Evolutionary conservation across 2,329 filamentous ascomycete species (phyloP), one percentile per base, ranked within the genome.

Genomic region (Chaetomiaceae sp.): DNA sequence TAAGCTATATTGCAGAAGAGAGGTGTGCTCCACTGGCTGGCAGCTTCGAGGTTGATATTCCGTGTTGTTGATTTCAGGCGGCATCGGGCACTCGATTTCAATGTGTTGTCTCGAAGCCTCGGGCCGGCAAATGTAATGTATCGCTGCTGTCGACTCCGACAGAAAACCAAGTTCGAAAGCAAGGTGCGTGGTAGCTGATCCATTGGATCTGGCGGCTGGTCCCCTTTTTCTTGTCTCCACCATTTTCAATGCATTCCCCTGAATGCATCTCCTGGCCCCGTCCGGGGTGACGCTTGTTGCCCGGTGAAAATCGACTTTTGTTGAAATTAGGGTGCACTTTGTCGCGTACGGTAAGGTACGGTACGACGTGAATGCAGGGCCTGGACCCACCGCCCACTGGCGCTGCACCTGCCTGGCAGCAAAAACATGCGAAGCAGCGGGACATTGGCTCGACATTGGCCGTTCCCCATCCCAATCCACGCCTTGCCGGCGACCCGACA

Each of bases 261-360:
- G 47, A 52, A 47, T 46, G 51, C 47, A 54, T 43, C 47, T 34
- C 42, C 55, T 53, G 47, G n/a, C 15, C 20, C 42, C 9, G n/a
- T 4, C 46, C 31, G 33, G 33, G 51, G 49, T 27, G 33, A 17
- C 17, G 47, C 47, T 42, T 61, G 58, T 63, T 63, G 61, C 61
- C 61, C 58, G 55, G 60, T 59, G 58, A 53, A 59, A 60, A 60
- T 47, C 54, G 48, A 25, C 49, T 29, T n/a, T 47, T 49, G 37
- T 50, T 46, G 37, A 34, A n/a, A 22, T 25, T 27, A 45, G 51
- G 51, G 46, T 49, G 49, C 45, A 47, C 7, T 47, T 53, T 56
- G 54, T 56, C 52, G 51, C 53, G 56, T 52, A 19, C 34, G 33
- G 44, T 47, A 15, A 48, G 46, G 46, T 54, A 22, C 49, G n/a